These are phyloP conservation scores for Musa beccarii DNA, from an alignment of 176 grass and related monocot species.

Conservation along the genomic window DNA sequence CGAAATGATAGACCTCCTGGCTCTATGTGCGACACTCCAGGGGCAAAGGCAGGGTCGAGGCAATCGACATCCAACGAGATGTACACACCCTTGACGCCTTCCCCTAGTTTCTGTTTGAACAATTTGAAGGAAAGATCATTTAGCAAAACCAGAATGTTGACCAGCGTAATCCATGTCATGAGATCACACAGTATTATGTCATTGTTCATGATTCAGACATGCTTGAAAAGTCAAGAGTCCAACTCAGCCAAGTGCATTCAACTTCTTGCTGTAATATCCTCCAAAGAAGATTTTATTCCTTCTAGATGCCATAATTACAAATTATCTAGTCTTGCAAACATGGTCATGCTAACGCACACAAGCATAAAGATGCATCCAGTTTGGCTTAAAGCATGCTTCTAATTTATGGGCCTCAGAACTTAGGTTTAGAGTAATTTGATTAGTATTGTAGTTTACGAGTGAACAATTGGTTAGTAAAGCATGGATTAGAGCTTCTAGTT, in stretches of 20 bases:
- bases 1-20: slow-evolving; percentile 93
- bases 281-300: too few species aligned
- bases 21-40: slow-evolving; percentile 89
- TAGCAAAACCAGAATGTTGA: not conserved
- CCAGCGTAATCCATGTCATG: not conserved
- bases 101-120: slow-evolving; percentile 75
- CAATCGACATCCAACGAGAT: slow-evolving; percentile 86
- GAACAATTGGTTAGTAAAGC: not conserved
- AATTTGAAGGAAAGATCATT: not conserved
- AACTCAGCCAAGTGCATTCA: not conserved
- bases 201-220: not conserved
- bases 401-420: not conserved
- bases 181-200: not conserved
- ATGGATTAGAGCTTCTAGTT: not conserved
- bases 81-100: slow-evolving; percentile 90
- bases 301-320: too few species aligned
- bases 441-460: not conserved
- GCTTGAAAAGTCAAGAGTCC: not conserved
- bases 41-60: slow-evolving; percentile 88
- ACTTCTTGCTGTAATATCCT: not conserved
- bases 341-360: not conserved
- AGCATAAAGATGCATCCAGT: not conserved
- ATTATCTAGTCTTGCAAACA: too few species aligned
- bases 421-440: not conserved
- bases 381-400: not conserved